phyloP scores from a whole-genome alignment of 108 stramenopile species.

The Nitzschia sp. region DNA sequence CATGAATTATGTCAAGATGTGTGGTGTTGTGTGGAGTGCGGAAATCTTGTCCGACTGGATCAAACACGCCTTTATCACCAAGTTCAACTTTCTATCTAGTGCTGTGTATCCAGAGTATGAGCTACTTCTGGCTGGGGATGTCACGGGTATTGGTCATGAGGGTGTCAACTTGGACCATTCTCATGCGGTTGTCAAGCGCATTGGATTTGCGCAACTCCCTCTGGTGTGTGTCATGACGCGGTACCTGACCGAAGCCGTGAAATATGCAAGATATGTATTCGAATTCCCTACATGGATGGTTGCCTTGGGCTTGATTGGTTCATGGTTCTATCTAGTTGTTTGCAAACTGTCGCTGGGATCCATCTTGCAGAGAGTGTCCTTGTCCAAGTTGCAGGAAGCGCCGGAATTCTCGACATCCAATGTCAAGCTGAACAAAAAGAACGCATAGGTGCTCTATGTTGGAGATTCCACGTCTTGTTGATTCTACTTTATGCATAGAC shows the following conservation, averaged over 20 bases:
- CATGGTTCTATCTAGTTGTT: conserved; percentile 41
- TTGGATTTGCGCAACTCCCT: conserved; percentile 91
- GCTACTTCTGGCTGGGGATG: conserved; percentile 83
- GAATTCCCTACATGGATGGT: conserved; percentile 27
- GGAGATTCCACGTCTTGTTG: background rate
- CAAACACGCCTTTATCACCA: conserved; percentile 96
- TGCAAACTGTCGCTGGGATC: conserved; percentile 39
- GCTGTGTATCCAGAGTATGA: conserved; percentile 80
- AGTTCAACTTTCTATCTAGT: conserved; percentile 92
- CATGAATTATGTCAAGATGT: conserved; percentile 67
- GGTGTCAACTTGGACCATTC: conserved; percentile 85
- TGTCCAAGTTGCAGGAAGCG: conserved; percentile 38
- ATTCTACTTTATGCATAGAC: background rate
- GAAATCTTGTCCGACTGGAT: conserved; percentile 95
- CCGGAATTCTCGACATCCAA: conserved; percentile 40
- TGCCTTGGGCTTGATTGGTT: conserved; percentile 18
- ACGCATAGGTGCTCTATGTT: background rate
- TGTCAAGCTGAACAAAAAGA: conserved; percentile 29
- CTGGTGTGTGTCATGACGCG: conserved; percentile 89
- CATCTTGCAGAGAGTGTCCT: conserved; percentile 32
- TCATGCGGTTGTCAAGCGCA: conserved; percentile 89
- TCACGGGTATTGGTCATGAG: conserved; percentile 86
- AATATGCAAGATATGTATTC: conserved; percentile 46
- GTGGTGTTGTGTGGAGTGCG: conserved; percentile 72
- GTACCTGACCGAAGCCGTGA: conserved; percentile 70